Conservation (phyloP, 2,329 filamentous ascomycete species). For the Diaporthe destruens region DNA sequence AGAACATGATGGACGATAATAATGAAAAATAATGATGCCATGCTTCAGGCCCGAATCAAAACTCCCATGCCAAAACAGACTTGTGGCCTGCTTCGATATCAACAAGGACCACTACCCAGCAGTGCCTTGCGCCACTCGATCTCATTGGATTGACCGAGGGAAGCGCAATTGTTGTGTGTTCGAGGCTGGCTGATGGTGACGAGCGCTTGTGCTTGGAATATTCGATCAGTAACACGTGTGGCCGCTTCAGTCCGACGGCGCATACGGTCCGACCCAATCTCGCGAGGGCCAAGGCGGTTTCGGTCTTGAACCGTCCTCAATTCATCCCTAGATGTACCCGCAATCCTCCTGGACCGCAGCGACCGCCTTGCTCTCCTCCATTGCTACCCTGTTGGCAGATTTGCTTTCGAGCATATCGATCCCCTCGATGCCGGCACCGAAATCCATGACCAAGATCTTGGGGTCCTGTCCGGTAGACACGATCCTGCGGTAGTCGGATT, state of each 20-base stretch:
- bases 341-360: slow-evolving; percentile 23
- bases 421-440: slow-evolving; percentile 73
- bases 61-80: not conserved
- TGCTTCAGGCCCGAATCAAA: not conserved
- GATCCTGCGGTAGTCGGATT: slow-evolving; percentile 94
- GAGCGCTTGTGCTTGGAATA: not conserved
- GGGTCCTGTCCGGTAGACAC: slow-evolving; percentile 96
- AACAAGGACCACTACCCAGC: not conserved
- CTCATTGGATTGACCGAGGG: not conserved
- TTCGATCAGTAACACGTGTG: not conserved
- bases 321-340: slow-evolving; percentile 33
- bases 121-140: not conserved
- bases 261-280: not conserved
- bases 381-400: slow-evolving; percentile 30
- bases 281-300: no score
- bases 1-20: not conserved
- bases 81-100: not conserved
- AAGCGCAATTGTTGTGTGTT: not conserved
- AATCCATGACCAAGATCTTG: slow-evolving; percentile 93
- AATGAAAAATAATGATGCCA: slow-evolving; percentile 4
- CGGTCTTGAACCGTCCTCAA: not conserved
- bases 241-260: not conserved
- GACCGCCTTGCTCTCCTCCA: slow-evolving; percentile 13
- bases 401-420: slow-evolving; percentile 70
- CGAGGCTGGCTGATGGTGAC: not conserved